Percentiles rank a stretch among this genome's conserved stretches.
Conservation (phyloP, 2,329 filamentous ascomycete genomes). For the Sporothrix curviconia region DNA sequence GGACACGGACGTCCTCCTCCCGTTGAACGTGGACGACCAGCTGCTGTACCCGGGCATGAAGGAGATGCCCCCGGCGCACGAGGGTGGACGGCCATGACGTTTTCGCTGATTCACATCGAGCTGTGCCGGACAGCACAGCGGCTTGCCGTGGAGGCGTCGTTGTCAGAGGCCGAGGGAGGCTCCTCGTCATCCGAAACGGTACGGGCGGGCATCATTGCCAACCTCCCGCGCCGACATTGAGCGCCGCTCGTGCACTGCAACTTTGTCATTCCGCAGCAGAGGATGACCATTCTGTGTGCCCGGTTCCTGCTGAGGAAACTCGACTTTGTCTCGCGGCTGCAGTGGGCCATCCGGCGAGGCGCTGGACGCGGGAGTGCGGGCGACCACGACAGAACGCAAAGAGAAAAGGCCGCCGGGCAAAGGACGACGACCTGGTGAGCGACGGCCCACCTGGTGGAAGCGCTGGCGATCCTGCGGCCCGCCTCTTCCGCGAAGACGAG, state of each 20-base stretch:
- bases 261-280: neutral
- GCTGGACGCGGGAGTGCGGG: no score
- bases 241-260: neutral
- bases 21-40: neutral
- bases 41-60: neutral
- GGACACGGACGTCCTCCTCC: neutral
- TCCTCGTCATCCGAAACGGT: neutral
- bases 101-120: neutral
- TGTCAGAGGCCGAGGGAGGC: no score
- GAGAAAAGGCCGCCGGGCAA: no score
- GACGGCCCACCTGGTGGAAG: neutral
- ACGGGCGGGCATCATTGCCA: neutral
- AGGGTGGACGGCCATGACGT: conserved; percentile 5
- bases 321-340: neutral
- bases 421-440: neutral
- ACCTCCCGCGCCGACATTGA: neutral
- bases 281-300: neutral
- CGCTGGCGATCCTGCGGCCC: neutral
- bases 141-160: neutral
- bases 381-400: no score
- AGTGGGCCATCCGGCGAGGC: conserved; percentile 1
- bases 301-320: neutral
- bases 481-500: neutral
- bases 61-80: neutral
- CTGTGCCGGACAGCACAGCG: neutral